Percentiles rank a stretch among this genome's conserved stretches.
These are phyloP conservation scores for Phialocephala subalpina DNA, from an alignment of 2,329 filamentous ascomycete genomes.

Conservation along the genomic window DNA sequence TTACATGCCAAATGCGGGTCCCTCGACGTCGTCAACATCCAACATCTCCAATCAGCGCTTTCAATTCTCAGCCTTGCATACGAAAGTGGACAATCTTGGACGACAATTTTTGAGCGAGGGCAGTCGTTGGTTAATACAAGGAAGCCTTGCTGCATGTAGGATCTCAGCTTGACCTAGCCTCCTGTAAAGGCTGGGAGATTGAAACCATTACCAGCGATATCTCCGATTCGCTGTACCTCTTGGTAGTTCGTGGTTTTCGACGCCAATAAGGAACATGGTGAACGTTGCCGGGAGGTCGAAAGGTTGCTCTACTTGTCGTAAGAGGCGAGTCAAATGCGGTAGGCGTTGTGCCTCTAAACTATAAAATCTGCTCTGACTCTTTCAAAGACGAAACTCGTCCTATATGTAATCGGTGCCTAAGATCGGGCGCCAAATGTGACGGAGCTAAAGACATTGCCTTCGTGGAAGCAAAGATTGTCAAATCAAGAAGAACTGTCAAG, in stretches of 20 bases:
- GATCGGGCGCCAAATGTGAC: constrained; percentile 38
- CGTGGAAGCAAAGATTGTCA: constrained; percentile 40
- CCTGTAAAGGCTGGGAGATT: background rate
- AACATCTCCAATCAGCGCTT: too few species aligned
- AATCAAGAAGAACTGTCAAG: constrained; percentile 35
- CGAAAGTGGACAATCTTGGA: too few species aligned
- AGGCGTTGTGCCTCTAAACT: constrained; percentile 22
- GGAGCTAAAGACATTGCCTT: constrained; percentile 40
- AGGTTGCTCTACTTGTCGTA: constrained; percentile 44
- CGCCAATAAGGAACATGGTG: constrained; percentile 35
- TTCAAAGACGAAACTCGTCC: constrained; percentile 40
- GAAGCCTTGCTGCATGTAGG: too few species aligned
- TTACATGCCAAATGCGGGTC: too few species aligned
- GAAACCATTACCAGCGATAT: background rate
- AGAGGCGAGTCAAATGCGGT: constrained; percentile 44
- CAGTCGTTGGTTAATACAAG: too few species aligned
- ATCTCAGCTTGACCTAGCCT: too few species aligned
- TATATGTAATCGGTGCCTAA: constrained; percentile 40
- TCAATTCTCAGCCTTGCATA: too few species aligned
- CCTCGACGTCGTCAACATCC: too few species aligned
- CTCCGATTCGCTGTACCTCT: background rate
- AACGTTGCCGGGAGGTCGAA: constrained; percentile 44
- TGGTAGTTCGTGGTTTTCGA: background rate
- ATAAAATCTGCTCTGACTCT: constrained; percentile 5
- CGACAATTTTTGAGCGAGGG: too few species aligned